These are phyloP conservation scores for Crithidia bombi DNA, from an alignment of 208 protist genomes.

Conservation along the genomic window DNA sequence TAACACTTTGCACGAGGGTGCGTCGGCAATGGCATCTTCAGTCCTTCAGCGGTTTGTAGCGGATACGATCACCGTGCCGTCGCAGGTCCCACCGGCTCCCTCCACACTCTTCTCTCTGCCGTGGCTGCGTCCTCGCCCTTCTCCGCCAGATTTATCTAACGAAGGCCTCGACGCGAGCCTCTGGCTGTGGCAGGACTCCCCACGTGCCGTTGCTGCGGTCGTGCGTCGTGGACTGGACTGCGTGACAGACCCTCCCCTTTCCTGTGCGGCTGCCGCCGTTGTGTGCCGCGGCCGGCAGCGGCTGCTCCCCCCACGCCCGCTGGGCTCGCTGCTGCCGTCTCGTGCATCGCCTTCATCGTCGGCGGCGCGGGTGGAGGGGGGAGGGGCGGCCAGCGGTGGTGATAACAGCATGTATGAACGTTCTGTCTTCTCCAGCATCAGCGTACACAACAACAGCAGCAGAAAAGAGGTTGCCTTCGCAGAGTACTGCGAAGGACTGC, in stretches of 20 bases:
- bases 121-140: neutral
- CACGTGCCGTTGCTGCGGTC: conserved; percentile 1
- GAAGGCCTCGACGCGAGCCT: neutral
- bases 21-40: neutral
- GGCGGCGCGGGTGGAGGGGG: too few relatives aligned
- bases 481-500: conserved; percentile 10
- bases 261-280: too few relatives aligned
- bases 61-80: neutral
- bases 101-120: neutral
- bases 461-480: neutral
- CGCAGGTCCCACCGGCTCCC: neutral
- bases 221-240: conserved; percentile 4
- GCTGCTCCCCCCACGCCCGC: neutral
- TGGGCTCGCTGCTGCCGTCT: too few relatives aligned
- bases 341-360: too few relatives aligned
- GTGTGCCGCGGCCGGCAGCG: neutral
- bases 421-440: neutral
- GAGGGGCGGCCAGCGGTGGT: too few relatives aligned
- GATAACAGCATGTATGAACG: too few relatives aligned
- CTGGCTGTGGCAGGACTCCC: neutral
- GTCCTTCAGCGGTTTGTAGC: neutral
- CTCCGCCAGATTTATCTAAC: too few relatives aligned
- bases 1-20: too few relatives aligned
- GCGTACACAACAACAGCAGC: neutral
- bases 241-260: neutral